These are phyloP conservation scores for Apophysomyces variabilis DNA, from an alignment of 371 early-diverging fungal species.

Conservation along the genomic window DNA sequence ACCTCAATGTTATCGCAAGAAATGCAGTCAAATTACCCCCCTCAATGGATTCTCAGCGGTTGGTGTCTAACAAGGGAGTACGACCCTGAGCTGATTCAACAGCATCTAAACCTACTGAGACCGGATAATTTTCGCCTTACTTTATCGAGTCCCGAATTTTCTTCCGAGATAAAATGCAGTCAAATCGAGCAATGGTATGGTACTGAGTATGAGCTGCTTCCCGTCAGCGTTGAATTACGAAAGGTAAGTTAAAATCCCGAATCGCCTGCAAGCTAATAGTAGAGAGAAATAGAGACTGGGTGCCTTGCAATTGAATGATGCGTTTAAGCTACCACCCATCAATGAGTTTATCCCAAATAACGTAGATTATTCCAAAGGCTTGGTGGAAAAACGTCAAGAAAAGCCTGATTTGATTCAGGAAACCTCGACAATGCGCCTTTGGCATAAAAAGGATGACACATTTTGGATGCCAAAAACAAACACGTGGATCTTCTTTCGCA, in stretches of 20 bases:
- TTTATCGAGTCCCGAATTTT: conserved; percentile 45
- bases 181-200: conserved; percentile 80
- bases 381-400: conserved; percentile 37
- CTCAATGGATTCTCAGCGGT: conserved; percentile 73
- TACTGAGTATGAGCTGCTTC: conserved; percentile 75
- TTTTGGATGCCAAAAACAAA: conserved; percentile 83
- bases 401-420: conserved; percentile 69
- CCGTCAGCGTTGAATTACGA: conserved; percentile 57
- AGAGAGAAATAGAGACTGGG: conserved; percentile 40
- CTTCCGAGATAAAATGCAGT: conserved; percentile 52
- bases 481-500: conserved; percentile 54
- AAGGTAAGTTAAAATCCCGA: conserved; percentile 42
- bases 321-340: conserved; percentile 71
- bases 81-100: conserved; percentile 58
- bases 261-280: too few species aligned
- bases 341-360: conserved; percentile 87
- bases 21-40: conserved; percentile 69
- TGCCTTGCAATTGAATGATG: conserved; percentile 50
- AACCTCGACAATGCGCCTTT: conserved; percentile 69
- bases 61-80: conserved; percentile 60
- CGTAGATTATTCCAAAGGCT: conserved; percentile 52
- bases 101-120: conserved; percentile 59
- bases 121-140: conserved; percentile 70
- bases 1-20: conserved; percentile 48
- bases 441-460: conserved; percentile 93